Base-by-base conservation (phyloP, 345 rosid genomes). In the Salix viminalis region DNA sequence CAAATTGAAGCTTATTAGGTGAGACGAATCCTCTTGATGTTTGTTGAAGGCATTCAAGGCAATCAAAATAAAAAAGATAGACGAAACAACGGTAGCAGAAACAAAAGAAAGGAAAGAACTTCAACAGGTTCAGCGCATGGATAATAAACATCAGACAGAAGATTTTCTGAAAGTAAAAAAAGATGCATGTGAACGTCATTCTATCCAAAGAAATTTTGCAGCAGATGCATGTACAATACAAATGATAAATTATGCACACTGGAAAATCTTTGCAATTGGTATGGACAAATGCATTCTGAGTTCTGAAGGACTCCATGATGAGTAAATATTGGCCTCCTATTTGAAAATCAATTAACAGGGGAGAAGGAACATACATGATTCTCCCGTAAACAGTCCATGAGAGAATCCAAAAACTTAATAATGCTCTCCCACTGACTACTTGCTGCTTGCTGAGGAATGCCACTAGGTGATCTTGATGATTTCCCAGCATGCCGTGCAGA, bases 361-460 rank as follows among this genome's bases (percentile, higher is more conserved):
- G 41, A 61, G 24, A 39, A 69, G 26, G 19, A 36, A 78, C 99
- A 70, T 93, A 96, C 99, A 75, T 92, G 88, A 89, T 96, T 96
- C 70, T 88, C 89, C 44, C 85, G 91, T 74, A 96, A 86, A 79
- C 89, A 87, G 48, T 75, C 85, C 93, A 93, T 83, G 64, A 96
- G 94, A 78, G 93, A 90, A 85, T 96, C 92, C 97, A 96, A 84
- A 89, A 96, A 96, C 71, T 86, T 87, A 78, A 91, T 89, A 84
- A 96, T 96, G 84, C 86, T 86, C 70, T 93, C 98, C 99, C 99
- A 96, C 58, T 90, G 97, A 83, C 86, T 91, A 82, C 70, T 83
- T 23, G 85, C 80, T 78, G 87, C 76, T 71, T 88, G 98, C 82
- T 85, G 97, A 41, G 86, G 82, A 75, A 83, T 48, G 72, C 86